Conservation (phyloP, 2,329 filamentous ascomycete species). For the Metarhizium rileyi region DNA sequence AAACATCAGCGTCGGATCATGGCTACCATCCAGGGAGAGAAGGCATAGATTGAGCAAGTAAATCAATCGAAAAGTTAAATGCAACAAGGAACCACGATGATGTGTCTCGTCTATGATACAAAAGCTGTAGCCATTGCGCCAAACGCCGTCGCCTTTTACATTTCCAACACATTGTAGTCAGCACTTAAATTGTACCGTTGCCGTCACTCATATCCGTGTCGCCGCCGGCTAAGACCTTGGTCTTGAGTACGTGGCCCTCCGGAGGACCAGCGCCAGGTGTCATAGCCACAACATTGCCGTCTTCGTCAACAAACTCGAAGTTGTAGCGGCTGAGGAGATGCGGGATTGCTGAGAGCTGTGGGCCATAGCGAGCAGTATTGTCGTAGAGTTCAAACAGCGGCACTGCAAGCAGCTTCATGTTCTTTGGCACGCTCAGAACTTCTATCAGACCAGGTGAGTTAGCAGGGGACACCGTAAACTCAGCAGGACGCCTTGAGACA, state of each 20-base stretch:
- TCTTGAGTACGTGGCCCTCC: constrained; percentile 50
- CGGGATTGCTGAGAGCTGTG: constrained; percentile 91
- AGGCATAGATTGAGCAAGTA: constrained; percentile 26
- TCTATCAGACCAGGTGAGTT: constrained; percentile 40
- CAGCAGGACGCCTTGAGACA: constrained; percentile 18
- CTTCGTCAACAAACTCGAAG: constrained; percentile 94
- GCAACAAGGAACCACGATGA: not conserved
- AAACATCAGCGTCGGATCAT: constrained; percentile 76
- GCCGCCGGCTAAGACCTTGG: constrained; percentile 54
- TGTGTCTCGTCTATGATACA: constrained; percentile 6
- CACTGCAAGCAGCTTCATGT: constrained; percentile 97
- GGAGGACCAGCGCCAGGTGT: constrained; percentile 62
- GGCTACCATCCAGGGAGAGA: constrained; percentile 89
- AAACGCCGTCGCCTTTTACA: constrained; percentile 24
- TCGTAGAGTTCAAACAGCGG: constrained; percentile 97
- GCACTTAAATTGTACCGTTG: constrained; percentile 24
- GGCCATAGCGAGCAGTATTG: constrained; percentile 89
- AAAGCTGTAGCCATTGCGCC: constrained; percentile 17
- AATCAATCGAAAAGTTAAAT: not conserved
- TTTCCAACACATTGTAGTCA: constrained; percentile 14
- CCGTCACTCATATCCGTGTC: constrained; percentile 53
- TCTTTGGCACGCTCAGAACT: constrained; percentile 93
- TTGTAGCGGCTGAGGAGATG: constrained; percentile 92
- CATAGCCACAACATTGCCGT: constrained; percentile 73
- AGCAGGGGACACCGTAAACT: not conserved